Conservation (phyloP, 2,329 filamentous ascomycete species). For the Ceratocystis huliohia region DNA sequence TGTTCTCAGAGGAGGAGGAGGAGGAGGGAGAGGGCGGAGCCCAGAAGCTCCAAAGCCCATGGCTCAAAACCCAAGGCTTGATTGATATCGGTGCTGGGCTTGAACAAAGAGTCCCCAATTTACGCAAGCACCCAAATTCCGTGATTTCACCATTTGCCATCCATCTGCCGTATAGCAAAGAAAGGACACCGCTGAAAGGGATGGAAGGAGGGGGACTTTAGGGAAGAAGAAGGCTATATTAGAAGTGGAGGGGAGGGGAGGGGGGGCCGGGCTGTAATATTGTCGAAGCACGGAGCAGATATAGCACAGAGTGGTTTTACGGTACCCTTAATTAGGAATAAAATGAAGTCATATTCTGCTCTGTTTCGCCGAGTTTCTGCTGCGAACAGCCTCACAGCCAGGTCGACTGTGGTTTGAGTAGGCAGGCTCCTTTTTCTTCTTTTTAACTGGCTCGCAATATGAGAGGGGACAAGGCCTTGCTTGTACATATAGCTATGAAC, state of each 20-base stretch:
- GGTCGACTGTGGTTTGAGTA: background rate
- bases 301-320: background rate
- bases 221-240: background rate
- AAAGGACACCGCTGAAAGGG: background rate
- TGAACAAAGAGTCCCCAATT: background rate
- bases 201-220: background rate
- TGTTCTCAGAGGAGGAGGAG: background rate
- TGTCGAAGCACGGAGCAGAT: background rate
- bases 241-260: background rate
- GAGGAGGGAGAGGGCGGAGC: background rate
- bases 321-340: constrained; percentile 1
- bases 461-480: background rate
- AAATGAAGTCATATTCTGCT: constrained; percentile 2
- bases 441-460: background rate
- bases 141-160: background rate
- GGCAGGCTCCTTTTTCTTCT: background rate
- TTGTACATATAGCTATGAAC: background rate
- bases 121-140: background rate
- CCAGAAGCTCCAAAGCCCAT: background rate
- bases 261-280: background rate
- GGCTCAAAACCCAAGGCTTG: too few species aligned
- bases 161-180: background rate
- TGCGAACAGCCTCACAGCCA: background rate
- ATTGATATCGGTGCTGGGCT: background rate
- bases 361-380: background rate